A percentile compares a stretch with the other conserved stretches of the same genome.
phyloP scores from a whole-genome alignment of 345 rosid species.

The Garcia nutans region DNA sequence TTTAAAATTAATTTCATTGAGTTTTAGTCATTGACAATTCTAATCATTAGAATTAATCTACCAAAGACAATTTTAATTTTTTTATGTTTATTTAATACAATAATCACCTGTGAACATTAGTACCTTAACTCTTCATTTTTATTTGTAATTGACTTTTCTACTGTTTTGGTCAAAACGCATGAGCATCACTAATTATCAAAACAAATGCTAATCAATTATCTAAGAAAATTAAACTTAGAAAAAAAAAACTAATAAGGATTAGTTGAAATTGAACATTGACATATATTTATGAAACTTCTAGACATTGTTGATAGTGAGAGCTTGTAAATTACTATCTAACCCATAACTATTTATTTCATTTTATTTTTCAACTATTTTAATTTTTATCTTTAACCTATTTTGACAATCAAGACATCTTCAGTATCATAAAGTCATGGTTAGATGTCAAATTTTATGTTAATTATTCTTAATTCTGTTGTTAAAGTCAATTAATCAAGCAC shows the following conservation, averaged over 20 bases:
- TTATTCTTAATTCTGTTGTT: constrained; percentile 5
- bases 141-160: constrained; percentile 9
- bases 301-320: constrained; percentile 20
- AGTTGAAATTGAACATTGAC: constrained; percentile 4
- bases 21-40: constrained; percentile 5
- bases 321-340: neutral
- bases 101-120: no score
- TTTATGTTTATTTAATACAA: no score
- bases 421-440: constrained; percentile 33
- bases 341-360: neutral
- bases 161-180: neutral
- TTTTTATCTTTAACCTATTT: constrained; percentile 18
- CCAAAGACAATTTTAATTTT: no score
- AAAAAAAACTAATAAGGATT: neutral
- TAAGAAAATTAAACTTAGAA: neutral
- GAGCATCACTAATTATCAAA: neutral
- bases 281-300: constrained; percentile 25
- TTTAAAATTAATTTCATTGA: constrained; percentile 2
- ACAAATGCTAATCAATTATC: neutral
- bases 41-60: neutral
- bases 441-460: constrained; percentile 14
- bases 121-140: no score
- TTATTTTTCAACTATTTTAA: constrained; percentile 5
- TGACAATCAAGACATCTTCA: constrained; percentile 19
- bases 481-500: constrained; percentile 21